These are phyloP conservation scores for Nicotiana sylvestris DNA, from an alignment of 257 asterid species.

Conservation along the genomic window DNA sequence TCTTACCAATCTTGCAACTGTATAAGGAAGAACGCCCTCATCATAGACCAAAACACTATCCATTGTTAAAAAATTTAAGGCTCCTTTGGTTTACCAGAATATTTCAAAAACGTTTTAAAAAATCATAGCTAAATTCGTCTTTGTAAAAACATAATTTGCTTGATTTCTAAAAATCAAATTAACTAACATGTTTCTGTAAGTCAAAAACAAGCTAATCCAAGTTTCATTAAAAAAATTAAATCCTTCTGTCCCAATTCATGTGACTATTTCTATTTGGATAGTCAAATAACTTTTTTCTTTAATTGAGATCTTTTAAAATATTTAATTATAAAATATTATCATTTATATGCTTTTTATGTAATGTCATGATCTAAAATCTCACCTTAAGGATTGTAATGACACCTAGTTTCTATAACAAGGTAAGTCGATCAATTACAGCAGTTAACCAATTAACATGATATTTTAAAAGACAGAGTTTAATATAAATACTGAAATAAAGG, in stretches of 20 bases:
- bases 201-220: not conserved
- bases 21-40: not conserved
- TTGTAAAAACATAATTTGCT: not conserved
- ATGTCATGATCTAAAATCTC: no score
- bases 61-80: not conserved
- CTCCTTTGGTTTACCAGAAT: not conserved
- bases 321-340: no score
- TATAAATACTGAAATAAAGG: no score
- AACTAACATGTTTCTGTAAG: not conserved
- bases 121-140: not conserved
- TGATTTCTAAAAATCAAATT: not conserved
- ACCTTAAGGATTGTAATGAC: no score
- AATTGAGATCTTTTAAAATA: no score
- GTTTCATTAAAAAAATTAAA: not conserved
- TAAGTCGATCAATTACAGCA: no score
- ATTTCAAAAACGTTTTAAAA: not conserved
- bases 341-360: not conserved
- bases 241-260: not conserved
- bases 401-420: no score
- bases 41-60: slow-evolving; percentile 2
- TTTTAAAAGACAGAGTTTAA: no score
- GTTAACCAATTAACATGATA: no score
- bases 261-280: not conserved
- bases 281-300: no score
- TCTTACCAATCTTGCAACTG: not conserved